A percentile compares a stretch with the other conserved stretches of the same genome.
These are phyloP conservation scores for Heritiera fomes DNA, from an alignment of 345 rosid species.

Conservation along the genomic window DNA sequence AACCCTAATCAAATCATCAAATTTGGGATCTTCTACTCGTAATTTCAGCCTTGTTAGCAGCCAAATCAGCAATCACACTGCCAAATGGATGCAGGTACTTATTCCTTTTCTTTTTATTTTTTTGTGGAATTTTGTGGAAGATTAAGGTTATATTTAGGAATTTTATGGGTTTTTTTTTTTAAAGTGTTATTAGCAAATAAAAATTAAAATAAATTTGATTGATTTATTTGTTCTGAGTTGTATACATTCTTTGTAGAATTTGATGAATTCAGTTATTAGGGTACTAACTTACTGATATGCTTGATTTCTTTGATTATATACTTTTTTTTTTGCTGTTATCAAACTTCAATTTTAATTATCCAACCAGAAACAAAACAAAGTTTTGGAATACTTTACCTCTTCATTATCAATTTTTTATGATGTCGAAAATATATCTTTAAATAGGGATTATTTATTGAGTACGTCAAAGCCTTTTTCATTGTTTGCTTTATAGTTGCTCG, in stretches of 20 bases:
- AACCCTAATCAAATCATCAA: constrained; percentile 49
- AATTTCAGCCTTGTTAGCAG: constrained; percentile 39
- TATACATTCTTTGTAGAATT: neutral
- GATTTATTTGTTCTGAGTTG: neutral
- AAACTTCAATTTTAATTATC: too few relatives aligned
- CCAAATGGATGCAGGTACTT: constrained; percentile 95
- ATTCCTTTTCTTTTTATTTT: neutral
- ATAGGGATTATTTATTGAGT: neutral
- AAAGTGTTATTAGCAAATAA: neutral
- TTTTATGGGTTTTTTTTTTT: neutral
- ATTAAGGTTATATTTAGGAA: neutral
- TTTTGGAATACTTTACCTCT: too few relatives aligned
- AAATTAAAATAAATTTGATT: neutral
- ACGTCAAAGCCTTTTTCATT: neutral
- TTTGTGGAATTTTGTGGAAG: constrained; percentile 8
- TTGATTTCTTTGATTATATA: neutral
- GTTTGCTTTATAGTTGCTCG: neutral
- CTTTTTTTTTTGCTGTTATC: too few relatives aligned
- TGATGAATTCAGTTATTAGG: constrained; percentile 4
- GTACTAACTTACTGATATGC: neutral
- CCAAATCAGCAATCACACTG: constrained; percentile 69
- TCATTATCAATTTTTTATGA: too few relatives aligned
- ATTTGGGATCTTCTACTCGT: constrained; percentile 44
- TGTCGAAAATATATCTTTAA: too few relatives aligned
- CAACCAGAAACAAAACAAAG: too few relatives aligned